Evolutionary conservation across 352 stramenopile genomes (phyloP).

Genomic region (Globisporangium canariense): DNA sequence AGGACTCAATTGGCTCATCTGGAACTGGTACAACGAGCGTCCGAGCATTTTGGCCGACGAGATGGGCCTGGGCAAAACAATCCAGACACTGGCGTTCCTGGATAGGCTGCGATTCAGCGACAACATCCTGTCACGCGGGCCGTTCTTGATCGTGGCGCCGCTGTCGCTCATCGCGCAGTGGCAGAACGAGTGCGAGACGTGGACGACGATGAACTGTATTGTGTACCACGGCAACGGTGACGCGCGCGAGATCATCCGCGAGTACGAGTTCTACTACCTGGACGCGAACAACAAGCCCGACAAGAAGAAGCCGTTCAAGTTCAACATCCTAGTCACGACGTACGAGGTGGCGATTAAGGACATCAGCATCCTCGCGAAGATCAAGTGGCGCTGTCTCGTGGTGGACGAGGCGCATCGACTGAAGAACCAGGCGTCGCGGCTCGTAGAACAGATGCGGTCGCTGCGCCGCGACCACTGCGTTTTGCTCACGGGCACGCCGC

Average conservation of each 20-base stretch:
- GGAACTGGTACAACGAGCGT: conserved; percentile 89
- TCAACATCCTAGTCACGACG: conserved; percentile 89
- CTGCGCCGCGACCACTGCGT: conserved; percentile 81
- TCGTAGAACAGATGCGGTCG: conserved; percentile 85
- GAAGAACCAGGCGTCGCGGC: conserved; percentile 84
- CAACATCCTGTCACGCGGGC: conserved; percentile 88
- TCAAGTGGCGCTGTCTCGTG: conserved; percentile 90
- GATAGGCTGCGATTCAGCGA: conserved; percentile 90
- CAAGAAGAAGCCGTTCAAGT: conserved; percentile 86
- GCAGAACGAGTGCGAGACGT: conserved; percentile 98
- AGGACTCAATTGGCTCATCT: conserved; percentile 87
- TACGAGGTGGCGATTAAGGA: conserved; percentile 91
- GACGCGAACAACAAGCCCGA: conserved; percentile 63
- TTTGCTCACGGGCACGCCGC: conserved; percentile 80
- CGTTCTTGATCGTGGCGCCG: conserved; percentile 98
- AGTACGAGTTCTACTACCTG: conserved; percentile 94
- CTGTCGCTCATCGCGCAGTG: conserved; percentile 99
- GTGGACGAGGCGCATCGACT: conserved; percentile 89
- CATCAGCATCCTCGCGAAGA: conserved; percentile 91
- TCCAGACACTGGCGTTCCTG: conserved; percentile 92
- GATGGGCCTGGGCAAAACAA: conserved; percentile 93
- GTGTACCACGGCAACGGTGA: conserved; percentile 97
- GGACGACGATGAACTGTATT: conserved; percentile 99
- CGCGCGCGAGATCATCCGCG: conserved; percentile 91
- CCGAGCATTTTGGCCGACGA: conserved; percentile 87